Conservation (phyloP, 257 asterid genomes). For the Penstemon davidsonii region DNA sequence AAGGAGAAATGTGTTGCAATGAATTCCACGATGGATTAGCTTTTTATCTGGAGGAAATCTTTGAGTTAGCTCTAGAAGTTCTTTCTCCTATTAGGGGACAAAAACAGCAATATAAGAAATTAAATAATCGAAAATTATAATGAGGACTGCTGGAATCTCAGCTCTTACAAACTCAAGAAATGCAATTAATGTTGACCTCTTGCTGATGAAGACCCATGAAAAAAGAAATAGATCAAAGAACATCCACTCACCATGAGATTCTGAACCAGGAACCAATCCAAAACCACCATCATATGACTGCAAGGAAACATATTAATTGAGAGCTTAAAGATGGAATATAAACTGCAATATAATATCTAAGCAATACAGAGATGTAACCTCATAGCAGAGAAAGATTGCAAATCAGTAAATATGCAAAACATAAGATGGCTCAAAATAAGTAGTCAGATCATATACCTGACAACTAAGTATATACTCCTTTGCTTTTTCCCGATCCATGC, state of each 20-base stretch:
- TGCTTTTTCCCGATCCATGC: conserved; percentile 82
- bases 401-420: neutral
- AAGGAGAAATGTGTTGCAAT: neutral
- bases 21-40: conserved; percentile 2
- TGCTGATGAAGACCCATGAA: conserved; percentile 2
- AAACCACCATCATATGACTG: conserved; percentile 99
- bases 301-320: conserved; percentile 27
- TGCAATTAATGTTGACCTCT: conserved; percentile 3
- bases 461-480: conserved; percentile 76
- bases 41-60: conserved; percentile 10
- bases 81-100: neutral
- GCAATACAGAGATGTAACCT: conserved; percentile 10
- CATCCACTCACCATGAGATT: conserved; percentile 89
- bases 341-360: conserved; percentile 19
- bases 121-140: neutral
- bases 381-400: conserved; percentile 10
- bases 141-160: neutral
- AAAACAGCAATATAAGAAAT: neutral
- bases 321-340: conserved; percentile 17
- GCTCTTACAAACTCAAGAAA: neutral
- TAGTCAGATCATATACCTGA: conserved; percentile 53
- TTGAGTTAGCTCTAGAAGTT: conserved; percentile 5
- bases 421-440: conserved; percentile 14
- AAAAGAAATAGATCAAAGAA: neutral
- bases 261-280: conserved; percentile 87